Conservation (phyloP, 257 asterid species). For the Marsdenia floribunda region DNA sequence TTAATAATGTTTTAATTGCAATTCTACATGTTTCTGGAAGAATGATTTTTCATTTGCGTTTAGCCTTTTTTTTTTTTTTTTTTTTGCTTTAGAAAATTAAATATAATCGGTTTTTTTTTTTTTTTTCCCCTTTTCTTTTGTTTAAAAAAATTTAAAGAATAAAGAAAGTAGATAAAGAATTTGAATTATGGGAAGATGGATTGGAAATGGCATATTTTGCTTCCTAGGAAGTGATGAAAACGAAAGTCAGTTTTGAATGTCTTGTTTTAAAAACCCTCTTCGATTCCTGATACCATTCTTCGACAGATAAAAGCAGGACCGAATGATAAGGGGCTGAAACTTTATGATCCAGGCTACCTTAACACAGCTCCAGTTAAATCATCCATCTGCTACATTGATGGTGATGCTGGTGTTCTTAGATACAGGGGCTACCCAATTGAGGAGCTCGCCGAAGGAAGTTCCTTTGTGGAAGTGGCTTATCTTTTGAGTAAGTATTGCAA, state of each 20-base stretch:
- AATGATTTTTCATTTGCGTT: background rate
- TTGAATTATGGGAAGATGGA: background rate
- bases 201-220: background rate
- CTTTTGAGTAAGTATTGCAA: constrained; percentile 65
- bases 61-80: background rate
- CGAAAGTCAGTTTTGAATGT: background rate
- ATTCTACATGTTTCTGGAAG: background rate
- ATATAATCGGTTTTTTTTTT: background rate
- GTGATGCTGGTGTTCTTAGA: constrained; percentile 95
- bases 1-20: background rate
- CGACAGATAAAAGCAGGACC: constrained; percentile 65
- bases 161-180: background rate
- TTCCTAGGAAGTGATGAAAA: background rate
- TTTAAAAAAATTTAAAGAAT: too few species aligned
- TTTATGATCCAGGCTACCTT: constrained; percentile 95
- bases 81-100: background rate
- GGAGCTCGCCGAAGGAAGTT: constrained; percentile 90
- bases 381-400: constrained; percentile 86
- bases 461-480: constrained; percentile 90
- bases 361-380: constrained; percentile 97
- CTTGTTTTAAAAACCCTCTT: background rate
- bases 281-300: constrained; percentile 21
- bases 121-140: too few species aligned
- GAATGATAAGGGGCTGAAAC: constrained; percentile 91
- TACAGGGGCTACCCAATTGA: constrained; percentile 96